Base-by-base conservation (phyloP, 176 grass and related monocot species). In the Urochloa ruziziensis region DNA sequence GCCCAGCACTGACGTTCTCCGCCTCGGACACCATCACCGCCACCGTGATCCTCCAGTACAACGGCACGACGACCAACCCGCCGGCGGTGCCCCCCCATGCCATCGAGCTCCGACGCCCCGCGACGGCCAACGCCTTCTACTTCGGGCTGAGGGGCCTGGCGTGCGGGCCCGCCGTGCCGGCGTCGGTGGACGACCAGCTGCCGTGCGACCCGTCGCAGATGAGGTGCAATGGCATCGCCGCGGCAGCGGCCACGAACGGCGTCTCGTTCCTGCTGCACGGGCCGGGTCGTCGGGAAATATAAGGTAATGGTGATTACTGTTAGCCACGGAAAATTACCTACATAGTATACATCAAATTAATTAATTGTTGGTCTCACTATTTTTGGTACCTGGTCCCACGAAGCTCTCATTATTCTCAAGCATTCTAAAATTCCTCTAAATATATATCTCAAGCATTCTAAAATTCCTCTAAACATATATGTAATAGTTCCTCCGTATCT, bases 181-280 rank as follows among this genome's bases (percentile, higher is more conserved):
- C 84, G 12, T 49, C 65, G 7, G 86, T 95, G 44, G 88, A 92
- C 78, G 85, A 87, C 12, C 64, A 74, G 62, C 13, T 91, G 56
- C 82, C 86, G 3, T 96, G 94, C 65, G 83, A 83, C 65, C 2
- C 90, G n/a, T 49, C 56, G 2, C 88, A 90, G 35, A 86, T 72
- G 21, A 78, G 28, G 51, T 97, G 94, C 80, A 54, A 36, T 2
- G 74, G 73, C 23, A 79, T 23, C 37, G 34, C 51, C 23, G 62
- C 90, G 3, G 87, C 91, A 3, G 91, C 89, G 2, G 86, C 91
- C 16, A 82, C 94, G 89, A 97, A 94, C 89, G 92, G 92, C 74
- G 79, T 87, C 0, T 94, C 89, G 59, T 97, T 97, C 42, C 69
- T 82, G 10, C 86, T 94, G 23, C 94, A 91, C 6, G 30, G 27